Base-by-base conservation (phyloP, 768 basidiomycete genomes). In the Russula virescens region DNA sequence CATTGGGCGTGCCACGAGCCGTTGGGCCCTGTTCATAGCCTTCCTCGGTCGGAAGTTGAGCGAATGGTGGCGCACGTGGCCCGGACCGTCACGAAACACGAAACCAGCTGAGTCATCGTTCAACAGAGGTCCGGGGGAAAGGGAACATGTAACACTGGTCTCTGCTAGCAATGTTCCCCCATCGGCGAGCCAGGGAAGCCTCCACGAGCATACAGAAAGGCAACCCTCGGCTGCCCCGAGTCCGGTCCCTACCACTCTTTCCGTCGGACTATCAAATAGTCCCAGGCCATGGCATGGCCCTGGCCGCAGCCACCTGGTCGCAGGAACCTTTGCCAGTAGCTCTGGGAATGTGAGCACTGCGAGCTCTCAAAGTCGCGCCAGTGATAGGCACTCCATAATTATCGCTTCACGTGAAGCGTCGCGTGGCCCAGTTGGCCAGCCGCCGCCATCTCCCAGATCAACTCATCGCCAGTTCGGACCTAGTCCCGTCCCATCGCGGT, bases 401-500 rank as follows among this genome's bases (percentile, higher is more conserved):
- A 35, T 55, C 18, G n/a, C 21, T 25, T 55, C 60, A 9, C 48
- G 40, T 25, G 35, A 43, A 16, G 49, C 54, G 5, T 23, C 56
- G 13, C 54, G 28, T 11, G n/a, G 7, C 28, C 14, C 54, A 43
- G 42, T 26, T 8, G 55, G 48, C 19, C 55, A 56, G 10, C 11
- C 48, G 14, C 25, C 48, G 19, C 47, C 16, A 49, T n/a, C 19
- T 34, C 49, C 55, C 13, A 62, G 40, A 38, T 54, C 48, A 0
- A n/a, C 45, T 51, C 19, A 56, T 62, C 61, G 48, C 11, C 55
- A 56, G 35, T 62, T 62, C 31, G 61, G 55, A 34, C 55, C 40
- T 55, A 47, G 61, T 6, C 61, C 60, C 2, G 46, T 23, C 16
- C 14, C 18, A n/a, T 50, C 48, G 5, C 48, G 38, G 3, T 50